Evolutionary conservation across 441 rosid genomes (phyloP).

Genomic region (Mallotus japonicus): DNA sequence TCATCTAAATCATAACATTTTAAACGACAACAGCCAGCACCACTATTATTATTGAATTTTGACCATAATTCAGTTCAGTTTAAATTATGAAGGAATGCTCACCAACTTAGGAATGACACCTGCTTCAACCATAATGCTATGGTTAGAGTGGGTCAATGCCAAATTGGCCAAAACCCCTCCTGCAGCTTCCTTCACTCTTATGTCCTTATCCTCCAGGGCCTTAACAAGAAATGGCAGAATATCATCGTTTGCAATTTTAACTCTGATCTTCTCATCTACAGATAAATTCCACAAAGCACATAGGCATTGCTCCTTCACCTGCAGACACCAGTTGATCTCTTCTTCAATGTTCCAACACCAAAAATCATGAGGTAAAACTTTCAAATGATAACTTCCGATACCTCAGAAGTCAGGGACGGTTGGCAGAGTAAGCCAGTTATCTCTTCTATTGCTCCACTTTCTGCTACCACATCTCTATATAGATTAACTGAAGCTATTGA

Average conservation of each 20-base stretch:
- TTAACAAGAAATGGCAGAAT: constrained; percentile 53
- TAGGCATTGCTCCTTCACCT: constrained; percentile 76
- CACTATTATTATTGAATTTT: neutral
- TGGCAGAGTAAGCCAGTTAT: constrained; percentile 54
- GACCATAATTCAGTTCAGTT: neutral
- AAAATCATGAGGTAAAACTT: constrained; percentile 16
- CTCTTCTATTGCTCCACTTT: constrained; percentile 81
- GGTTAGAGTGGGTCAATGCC: constrained; percentile 56
- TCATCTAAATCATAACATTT: neutral
- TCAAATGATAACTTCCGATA: constrained; percentile 37
- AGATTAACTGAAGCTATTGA: constrained; percentile 60
- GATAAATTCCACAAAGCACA: constrained; percentile 81
- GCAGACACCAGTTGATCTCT: constrained; percentile 22
- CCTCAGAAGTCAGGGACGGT: constrained; percentile 69
- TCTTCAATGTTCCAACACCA: constrained; percentile 31
- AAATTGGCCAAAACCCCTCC: constrained; percentile 82
- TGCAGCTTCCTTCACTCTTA: constrained; percentile 69
- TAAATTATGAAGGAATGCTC: constrained; percentile 26
- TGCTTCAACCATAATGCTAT: constrained; percentile 62
- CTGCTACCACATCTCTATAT: constrained; percentile 70
- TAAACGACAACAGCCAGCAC: neutral
- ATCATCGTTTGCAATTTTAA: constrained; percentile 55
- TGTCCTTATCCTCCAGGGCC: constrained; percentile 62
- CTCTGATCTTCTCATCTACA: constrained; percentile 63
- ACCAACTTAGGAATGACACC: constrained; percentile 80